phyloP scores from a whole-genome alignment of 2,329 filamentous ascomycete species.

The Aureobasidium mangrovei region DNA sequence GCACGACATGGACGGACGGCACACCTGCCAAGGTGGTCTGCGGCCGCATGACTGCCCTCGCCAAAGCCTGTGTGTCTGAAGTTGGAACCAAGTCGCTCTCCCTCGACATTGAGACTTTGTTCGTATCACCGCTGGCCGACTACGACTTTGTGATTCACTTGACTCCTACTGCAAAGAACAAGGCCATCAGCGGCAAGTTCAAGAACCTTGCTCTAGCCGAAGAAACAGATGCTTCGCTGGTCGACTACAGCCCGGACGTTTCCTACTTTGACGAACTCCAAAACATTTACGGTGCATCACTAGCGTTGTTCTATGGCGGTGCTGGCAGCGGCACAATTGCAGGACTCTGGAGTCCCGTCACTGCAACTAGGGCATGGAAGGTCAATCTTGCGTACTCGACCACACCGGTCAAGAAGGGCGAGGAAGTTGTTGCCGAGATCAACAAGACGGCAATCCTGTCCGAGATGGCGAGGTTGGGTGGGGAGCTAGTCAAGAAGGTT shows the following conservation, averaged over 20 bases:
- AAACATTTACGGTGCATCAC: conserved; percentile 54
- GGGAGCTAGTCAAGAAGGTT: conserved; percentile 56
- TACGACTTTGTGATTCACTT: conserved; percentile 83
- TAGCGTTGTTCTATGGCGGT: conserved; percentile 72
- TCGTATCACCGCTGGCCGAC: conserved; percentile 62
- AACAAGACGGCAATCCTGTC: conserved; percentile 60
- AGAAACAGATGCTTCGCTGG: conserved; percentile 31
- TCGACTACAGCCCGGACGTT: conserved; percentile 52
- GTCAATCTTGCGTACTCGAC: conserved; percentile 62
- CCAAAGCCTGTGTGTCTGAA: conserved; percentile 62
- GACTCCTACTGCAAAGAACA: conserved; percentile 34
- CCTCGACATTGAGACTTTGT: conserved; percentile 50
- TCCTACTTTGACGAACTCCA: conserved; percentile 61
- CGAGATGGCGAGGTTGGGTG: conserved; percentile 59
- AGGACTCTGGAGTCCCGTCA: conserved; percentile 56
- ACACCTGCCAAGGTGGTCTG: conserved; percentile 74
- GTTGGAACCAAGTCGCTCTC: conserved; percentile 24
- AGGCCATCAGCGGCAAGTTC: conserved; percentile 45
- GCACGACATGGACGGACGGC: conserved; percentile 70
- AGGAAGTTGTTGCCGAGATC: conserved; percentile 46
- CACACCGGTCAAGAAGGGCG: conserved; percentile 39
- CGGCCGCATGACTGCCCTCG: conserved; percentile 70
- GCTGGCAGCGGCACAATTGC: conserved; percentile 49
- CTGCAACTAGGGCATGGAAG: conserved; percentile 53
- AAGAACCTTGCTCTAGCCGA: conserved; percentile 68